Base-by-base conservation (phyloP, 352 stramenopile genomes). In the Pythium aquatile region DNA sequence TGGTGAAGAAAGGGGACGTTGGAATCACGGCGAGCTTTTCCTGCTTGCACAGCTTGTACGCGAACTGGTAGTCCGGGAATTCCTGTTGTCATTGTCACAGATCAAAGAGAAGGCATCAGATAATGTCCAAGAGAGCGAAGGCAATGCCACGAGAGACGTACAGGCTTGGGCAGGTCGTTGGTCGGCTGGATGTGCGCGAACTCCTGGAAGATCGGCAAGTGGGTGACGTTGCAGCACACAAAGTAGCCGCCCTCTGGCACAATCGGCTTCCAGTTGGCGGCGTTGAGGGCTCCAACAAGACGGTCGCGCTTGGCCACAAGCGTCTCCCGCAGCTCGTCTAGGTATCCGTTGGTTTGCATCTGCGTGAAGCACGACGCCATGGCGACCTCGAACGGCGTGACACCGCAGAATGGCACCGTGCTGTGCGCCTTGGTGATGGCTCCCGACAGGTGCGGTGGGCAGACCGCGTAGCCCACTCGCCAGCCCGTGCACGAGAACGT, bases 201-300 rank as follows among this genome's bases (percentile, higher is more conserved):
- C 61, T 93, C 82, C 14, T 91, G 66, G 74, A 91, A 90, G 60
- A 87, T 81, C 10, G 77, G 75, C 47, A 93, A 70, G 30, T 78
- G 67, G 13, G 83, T 77, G 14, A 93, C 83, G 65, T 96, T 87
- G 69, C 85, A 94, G 68, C 83, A 93, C 32, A 99, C 89, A 64
- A 99, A 99, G 77, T 99, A 99, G 33, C 96, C 96, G 5, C 96
- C 96, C 52, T 98, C 75, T 0, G 96, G 95, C 0, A 97, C 80
- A 47, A 98, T 97, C 7, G 91, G 93, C 48, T 82, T 88, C 79
- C 96, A 97, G 67, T 89, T 82, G 10, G 85, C 90, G 2, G 62
- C 68, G 33, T 84, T 65, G 1, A 99, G 79, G 8, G 90, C 85
- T 2, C 78, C 76, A 1, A 90, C 88, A 24, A 99, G 78, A 6